Base-by-base conservation (phyloP, 2,329 filamentous ascomycete genomes). In the Aspergillus ruber region DNA sequence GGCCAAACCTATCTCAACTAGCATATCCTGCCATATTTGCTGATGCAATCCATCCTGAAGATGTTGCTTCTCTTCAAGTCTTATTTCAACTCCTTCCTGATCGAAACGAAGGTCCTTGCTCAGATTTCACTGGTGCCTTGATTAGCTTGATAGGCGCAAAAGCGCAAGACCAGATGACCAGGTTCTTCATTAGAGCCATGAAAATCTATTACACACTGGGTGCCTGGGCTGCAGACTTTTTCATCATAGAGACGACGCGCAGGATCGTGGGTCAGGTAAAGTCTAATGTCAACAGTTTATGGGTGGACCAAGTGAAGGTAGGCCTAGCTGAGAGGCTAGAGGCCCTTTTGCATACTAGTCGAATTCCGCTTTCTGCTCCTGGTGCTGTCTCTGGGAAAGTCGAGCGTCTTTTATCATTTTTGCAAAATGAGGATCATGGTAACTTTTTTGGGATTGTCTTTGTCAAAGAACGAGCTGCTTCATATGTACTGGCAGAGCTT, bases 181-280 rank as follows among this genome's bases (percentile, higher is more conserved):
- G 69, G 0, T 74, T 90, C 6, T 69, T 71, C 39, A 68, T 12
- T 5, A 29, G 12, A 12, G 25, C 25, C 25, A 29, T 29, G 25
- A 29, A 10, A 29, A 29, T 29, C 10, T 29, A 29, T 10, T 29
- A 29, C 10, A 29, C 25, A 41, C 73, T 90, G 3, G 87, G 87
- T 0, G 54, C 72, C 1, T 90, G 85, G 84, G 84, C 84, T 1
- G 77, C 78, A 0, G 83, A 90, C 43, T 78, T 76, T 43, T 90
- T 83, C 59, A 78, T 90, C 20, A 66, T 66, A 44, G 70, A 70
- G 33, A 74, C 76, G 3, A 68, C 81, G 25, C 25, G 25, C 25
- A 29, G 25, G 10, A 29, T 12, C 25, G 25, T 29, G 25, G 25
- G 25, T 12, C 25, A 29, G 25, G 25, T 29, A 4, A 10, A 29